Conservation (phyloP, 176 grass and related monocot genomes). For the Coix lacrymajobi region DNA sequence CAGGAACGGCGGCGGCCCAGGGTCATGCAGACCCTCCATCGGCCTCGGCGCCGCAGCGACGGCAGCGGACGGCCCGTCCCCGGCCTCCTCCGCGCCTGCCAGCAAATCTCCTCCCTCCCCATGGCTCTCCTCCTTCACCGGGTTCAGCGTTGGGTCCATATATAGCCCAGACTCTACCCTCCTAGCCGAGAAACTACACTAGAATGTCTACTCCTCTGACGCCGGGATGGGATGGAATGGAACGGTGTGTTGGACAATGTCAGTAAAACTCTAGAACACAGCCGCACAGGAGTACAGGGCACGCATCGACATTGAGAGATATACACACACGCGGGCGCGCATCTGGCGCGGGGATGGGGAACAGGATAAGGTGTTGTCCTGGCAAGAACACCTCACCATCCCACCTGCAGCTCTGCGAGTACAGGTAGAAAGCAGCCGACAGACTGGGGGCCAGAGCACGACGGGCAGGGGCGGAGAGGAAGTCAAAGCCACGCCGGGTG, state of each 20-base stretch:
- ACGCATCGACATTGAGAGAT: not conserved
- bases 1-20: slow-evolving; percentile 82
- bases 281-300: not conserved
- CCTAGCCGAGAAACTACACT: not conserved
- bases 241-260: not conserved
- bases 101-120: not conserved
- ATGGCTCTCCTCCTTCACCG: slow-evolving; percentile 59
- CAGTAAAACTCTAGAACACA: not conserved
- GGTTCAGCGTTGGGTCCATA: slow-evolving; percentile 57
- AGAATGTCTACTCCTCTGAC: not conserved
- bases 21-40: slow-evolving; percentile 74
- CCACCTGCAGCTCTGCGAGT: not conserved
- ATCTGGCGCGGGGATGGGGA: not conserved
- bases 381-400: slow-evolving; percentile 7
- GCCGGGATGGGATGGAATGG: not conserved
- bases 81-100: not conserved
- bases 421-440: not conserved
- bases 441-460: not conserved
- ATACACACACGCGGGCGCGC: not conserved
- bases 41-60: slow-evolving; percentile 37
- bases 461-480: not conserved
- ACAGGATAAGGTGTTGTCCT: slow-evolving; percentile 20
- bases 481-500: not conserved
- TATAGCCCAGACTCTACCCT: not conserved
- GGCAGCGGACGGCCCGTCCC: not conserved